Evolutionary conservation across 306 rosid species (phyloP).

Genomic region (Vicia sativa): DNA sequence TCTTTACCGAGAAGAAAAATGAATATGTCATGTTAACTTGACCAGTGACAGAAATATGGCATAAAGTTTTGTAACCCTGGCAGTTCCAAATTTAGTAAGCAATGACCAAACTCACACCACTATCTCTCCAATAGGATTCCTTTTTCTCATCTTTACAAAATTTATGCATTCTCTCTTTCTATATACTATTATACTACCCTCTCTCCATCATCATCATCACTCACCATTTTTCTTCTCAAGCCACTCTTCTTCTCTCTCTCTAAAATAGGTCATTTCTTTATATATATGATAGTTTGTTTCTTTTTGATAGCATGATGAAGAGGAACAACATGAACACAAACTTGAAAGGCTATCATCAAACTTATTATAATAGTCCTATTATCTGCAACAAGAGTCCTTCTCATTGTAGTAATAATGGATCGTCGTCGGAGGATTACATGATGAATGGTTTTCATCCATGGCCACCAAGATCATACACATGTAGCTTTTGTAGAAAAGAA

Average conservation of each 20-base stretch:
- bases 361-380: background rate
- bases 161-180: conserved; percentile 39
- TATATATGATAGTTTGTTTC: conserved; percentile 42
- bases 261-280: background rate
- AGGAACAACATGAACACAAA: conserved; percentile 40
- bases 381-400: background rate
- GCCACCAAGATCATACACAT: conserved; percentile 90
- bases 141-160: conserved; percentile 43
- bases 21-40: conserved; percentile 49
- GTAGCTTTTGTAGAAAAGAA: conserved; percentile 87
- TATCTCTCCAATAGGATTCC: conserved; percentile 55
- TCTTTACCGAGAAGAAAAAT: conserved; percentile 50
- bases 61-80: conserved; percentile 59
- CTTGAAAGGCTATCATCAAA: conserved; percentile 38
- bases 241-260: conserved; percentile 15
- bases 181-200: background rate
- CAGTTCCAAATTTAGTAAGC: conserved; percentile 59
- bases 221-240: conserved; percentile 41
- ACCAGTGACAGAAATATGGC: conserved; percentile 68
- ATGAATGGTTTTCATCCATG: conserved; percentile 67
- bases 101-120: conserved; percentile 61
- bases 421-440: conserved; percentile 38
- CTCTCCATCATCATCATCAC: conserved; percentile 36
- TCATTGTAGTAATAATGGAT: background rate
- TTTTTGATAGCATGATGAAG: conserved; percentile 48